Evolutionary conservation across 129 eudicot species (phyloP).

Genomic region (Sambucus nigra): DNA sequence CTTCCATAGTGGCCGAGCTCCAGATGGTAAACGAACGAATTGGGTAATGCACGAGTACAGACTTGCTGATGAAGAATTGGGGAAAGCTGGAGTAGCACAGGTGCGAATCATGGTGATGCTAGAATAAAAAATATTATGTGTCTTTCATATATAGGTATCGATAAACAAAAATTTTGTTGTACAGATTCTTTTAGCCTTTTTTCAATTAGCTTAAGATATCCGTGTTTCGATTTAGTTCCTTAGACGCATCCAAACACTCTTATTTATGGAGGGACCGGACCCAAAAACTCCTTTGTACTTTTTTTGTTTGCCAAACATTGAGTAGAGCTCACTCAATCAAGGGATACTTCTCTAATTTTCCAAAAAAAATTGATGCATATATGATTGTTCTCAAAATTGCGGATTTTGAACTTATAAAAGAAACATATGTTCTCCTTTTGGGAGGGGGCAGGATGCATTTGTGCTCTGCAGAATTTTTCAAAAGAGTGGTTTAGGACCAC

Average conservation of each 20-base stretch:
- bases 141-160: too few species aligned
- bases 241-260: too few species aligned
- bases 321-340: too few species aligned
- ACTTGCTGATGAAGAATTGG: constrained; percentile 57
- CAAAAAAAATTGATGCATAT: background rate
- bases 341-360: too few species aligned
- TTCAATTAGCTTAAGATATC: too few species aligned
- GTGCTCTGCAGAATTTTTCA: constrained; percentile 89
- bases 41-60: constrained; percentile 95
- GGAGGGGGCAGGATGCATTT: constrained; percentile 58
- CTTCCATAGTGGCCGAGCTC: constrained; percentile 82
- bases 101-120: constrained; percentile 27
- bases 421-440: constrained; percentile 23
- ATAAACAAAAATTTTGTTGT: too few species aligned
- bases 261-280: too few species aligned
- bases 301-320: too few species aligned
- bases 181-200: too few species aligned
- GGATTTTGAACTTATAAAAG: constrained; percentile 12
- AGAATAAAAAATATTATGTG: too few species aligned
- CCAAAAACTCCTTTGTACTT: too few species aligned
- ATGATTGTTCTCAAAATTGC: background rate
- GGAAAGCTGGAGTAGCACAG: constrained; percentile 55
- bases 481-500: constrained; percentile 86
- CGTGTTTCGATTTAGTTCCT: too few species aligned
- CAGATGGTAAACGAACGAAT: constrained; percentile 73